Evolutionary conservation across 306 rosid species (phyloP).

Genomic region (Leucaena leucocephala): DNA sequence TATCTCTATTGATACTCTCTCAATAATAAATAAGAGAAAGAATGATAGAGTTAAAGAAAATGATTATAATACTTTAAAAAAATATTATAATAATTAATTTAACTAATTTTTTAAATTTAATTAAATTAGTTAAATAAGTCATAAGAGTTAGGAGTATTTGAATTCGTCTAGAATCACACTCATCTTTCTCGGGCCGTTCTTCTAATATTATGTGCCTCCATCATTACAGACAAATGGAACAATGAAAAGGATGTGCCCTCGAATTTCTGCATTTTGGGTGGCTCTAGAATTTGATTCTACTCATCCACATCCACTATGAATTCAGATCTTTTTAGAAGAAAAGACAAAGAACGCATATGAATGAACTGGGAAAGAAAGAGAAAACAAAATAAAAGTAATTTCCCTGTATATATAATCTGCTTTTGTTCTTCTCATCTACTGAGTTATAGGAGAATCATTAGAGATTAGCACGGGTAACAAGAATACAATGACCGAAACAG

Average conservation of each 20-base stretch:
- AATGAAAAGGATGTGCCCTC: not conserved
- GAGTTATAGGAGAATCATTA: not conserved
- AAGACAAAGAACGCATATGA: no score
- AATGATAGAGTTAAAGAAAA: no score
- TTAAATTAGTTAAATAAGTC: no score
- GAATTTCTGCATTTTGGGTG: constrained; percentile 14
- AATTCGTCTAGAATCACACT: not conserved
- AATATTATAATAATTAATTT: no score
- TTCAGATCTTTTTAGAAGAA: no score
- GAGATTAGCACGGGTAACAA: not conserved
- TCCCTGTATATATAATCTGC: not conserved
- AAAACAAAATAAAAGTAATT: not conserved
- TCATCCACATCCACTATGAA: not conserved
- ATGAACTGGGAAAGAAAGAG: not conserved
- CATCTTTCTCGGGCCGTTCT: not conserved
- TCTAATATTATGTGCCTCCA: not conserved
- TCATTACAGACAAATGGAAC: not conserved
- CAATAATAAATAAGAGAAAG: no score
- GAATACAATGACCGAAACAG: not conserved
- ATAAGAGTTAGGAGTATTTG: no score
- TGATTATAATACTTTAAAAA: no score
- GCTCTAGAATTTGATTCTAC: constrained; percentile 20
- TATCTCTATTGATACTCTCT: no score
- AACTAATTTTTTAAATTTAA: no score
- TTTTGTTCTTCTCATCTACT: not conserved